A percentile compares a stretch with the other conserved stretches of the same genome.
phyloP scores from a whole-genome alignment of 768 basidiomycete genomes.

The Trichaptum fuscoviolaceum region DNA sequence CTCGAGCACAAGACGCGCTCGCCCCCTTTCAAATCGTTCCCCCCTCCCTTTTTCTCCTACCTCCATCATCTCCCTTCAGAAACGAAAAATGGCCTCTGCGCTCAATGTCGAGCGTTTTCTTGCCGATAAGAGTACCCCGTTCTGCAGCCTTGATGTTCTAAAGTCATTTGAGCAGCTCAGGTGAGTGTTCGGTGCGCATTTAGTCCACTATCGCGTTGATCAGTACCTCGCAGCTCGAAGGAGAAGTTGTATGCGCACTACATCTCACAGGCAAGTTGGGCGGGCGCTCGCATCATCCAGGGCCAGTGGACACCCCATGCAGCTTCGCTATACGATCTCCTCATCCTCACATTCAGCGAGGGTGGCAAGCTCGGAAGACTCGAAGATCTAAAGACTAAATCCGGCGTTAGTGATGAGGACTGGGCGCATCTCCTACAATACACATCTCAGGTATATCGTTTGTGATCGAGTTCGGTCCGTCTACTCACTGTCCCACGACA shows the following conservation, averaged over 20 bases:
- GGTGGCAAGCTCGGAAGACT: slow-evolving; percentile 56
- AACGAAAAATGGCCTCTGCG: background rate
- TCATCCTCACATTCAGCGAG: slow-evolving; percentile 64
- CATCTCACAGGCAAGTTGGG: slow-evolving; percentile 71
- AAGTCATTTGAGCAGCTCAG: slow-evolving; percentile 67
- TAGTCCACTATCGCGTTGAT: slow-evolving; percentile 10
- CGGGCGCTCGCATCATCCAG: slow-evolving; percentile 78
- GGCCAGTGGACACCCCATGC: slow-evolving; percentile 79
- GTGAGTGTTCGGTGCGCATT: slow-evolving; percentile 25
- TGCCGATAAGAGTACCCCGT: slow-evolving; percentile 70
- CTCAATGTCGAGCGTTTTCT: slow-evolving; percentile 50
- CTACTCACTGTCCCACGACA: background rate
- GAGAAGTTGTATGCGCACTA: slow-evolving; percentile 81
- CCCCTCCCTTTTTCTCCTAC: background rate
- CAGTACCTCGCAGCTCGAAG: slow-evolving; percentile 39
- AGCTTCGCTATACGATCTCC: slow-evolving; percentile 59
- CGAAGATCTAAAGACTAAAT: slow-evolving; percentile 41
- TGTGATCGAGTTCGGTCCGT: background rate
- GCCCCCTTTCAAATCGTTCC: background rate
- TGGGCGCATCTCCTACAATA: slow-evolving; percentile 74
- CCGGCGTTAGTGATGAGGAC: slow-evolving; percentile 51
- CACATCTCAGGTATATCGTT: slow-evolving; percentile 50
- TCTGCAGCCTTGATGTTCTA: slow-evolving; percentile 65
- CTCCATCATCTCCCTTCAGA: background rate
- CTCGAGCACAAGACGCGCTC: background rate